Evolutionary conservation across 2,329 filamentous ascomycete species (phyloP).

Genomic region (Myriosclerotinia curreyana): DNA sequence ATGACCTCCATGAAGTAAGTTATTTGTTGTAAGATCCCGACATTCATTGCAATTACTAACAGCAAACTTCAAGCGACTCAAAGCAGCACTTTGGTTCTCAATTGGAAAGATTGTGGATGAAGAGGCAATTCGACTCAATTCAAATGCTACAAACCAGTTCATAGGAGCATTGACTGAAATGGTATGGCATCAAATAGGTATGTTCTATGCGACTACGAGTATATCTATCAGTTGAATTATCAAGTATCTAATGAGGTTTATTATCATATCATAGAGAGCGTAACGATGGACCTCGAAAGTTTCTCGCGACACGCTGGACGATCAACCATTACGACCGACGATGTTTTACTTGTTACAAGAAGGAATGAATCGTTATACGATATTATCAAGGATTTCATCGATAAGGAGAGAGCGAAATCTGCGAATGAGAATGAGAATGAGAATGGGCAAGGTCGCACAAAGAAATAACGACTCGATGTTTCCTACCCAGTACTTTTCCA

Average conservation of each 20-base stretch:
- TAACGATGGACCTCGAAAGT: conserved; percentile 59
- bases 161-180: conserved; percentile 83
- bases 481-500: neutral
- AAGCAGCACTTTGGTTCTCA: conserved; percentile 79
- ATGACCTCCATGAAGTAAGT: conserved; percentile 30
- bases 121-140: conserved; percentile 66
- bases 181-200: conserved; percentile 84
- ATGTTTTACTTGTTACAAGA: conserved; percentile 82
- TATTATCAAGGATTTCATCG: conserved; percentile 68
- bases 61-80: conserved; percentile 60
- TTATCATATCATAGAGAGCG: conserved; percentile 45
- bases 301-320: conserved; percentile 77
- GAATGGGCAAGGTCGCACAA: conserved; percentile 21
- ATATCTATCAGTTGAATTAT: neutral
- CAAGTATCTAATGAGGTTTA: neutral
- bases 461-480: conserved; percentile 16
- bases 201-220: conserved; percentile 22
- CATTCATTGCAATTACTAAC: neutral
- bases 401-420: conserved; percentile 51
- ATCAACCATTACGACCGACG: conserved; percentile 74
- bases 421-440: conserved; percentile 18
- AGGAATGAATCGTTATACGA: conserved; percentile 81
- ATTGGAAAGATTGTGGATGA: conserved; percentile 88
- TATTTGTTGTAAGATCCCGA: too few species aligned
- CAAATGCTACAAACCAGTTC: conserved; percentile 89